Percentiles rank a stretch among this genome's conserved stretches.
Evolutionary conservation across 257 asterid species (phyloP).

Genomic region (Cruciata laevipes): DNA sequence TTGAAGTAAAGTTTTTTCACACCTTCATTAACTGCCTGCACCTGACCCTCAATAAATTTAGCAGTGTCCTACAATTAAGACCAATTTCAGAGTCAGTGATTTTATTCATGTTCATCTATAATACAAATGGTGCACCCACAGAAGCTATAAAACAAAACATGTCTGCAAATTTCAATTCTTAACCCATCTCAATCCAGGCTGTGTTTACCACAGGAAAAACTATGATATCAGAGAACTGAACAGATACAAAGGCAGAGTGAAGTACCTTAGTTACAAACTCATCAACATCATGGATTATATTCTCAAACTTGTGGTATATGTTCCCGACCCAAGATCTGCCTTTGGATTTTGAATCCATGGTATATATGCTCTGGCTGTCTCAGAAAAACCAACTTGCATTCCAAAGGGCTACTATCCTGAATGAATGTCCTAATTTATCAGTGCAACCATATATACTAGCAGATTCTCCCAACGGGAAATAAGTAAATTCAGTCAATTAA

Average conservation of each 20-base stretch:
- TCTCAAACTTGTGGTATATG: constrained; percentile 59
- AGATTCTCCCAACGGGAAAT: background rate
- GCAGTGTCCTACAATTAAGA: constrained; percentile 41
- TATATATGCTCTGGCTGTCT: constrained; percentile 2
- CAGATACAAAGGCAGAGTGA: constrained; percentile 4
- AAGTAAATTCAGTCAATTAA: background rate
- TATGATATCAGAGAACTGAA: too few relatives aligned
- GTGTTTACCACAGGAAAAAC: background rate
- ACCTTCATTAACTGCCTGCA: constrained; percentile 50
- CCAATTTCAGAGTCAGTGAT: constrained; percentile 6
- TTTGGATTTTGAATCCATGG: constrained; percentile 36
- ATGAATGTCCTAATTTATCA: background rate
- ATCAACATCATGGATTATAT: constrained; percentile 62
- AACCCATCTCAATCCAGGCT: background rate
- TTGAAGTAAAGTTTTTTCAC: constrained; percentile 47
- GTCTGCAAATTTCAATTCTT: background rate
- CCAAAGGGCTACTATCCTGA: background rate
- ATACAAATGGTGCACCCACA: background rate
- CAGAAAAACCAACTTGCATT: background rate
- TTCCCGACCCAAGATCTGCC: constrained; percentile 55
- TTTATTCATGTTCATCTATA: background rate
- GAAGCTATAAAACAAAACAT: background rate
- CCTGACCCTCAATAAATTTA: constrained; percentile 54
- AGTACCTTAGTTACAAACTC: constrained; percentile 57
- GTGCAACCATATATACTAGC: background rate